Evolutionary conservation across 768 basidiomycete species (phyloP).

Genomic region (Pleurotus giganteus): DNA sequence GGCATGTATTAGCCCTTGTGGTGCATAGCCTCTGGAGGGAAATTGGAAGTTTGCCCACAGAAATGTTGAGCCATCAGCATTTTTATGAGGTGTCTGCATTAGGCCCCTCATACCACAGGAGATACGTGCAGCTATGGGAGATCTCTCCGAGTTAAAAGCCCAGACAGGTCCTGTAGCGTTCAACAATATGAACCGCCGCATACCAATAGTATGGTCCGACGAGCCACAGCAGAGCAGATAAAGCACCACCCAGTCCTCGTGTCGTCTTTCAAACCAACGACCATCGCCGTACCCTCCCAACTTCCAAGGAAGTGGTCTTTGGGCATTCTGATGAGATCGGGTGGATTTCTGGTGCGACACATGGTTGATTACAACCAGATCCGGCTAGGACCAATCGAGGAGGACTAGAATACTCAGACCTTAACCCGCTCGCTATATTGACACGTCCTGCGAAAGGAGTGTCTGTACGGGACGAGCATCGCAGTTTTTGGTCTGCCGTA

Average conservation of each 20-base stretch:
- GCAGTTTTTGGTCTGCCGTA: slow-evolving; percentile 48
- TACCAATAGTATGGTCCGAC: slow-evolving; percentile 10
- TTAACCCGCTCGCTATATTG: slow-evolving; percentile 70
- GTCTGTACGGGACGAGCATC: slow-evolving; percentile 63
- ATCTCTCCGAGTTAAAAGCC: slow-evolving; percentile 3
- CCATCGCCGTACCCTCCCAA: slow-evolving; percentile 32
- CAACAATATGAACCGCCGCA: neutral
- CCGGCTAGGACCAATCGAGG: slow-evolving; percentile 62
- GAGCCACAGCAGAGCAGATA: slow-evolving; percentile 4
- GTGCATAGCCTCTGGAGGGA: no score
- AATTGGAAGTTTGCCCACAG: no score
- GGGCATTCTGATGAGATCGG: slow-evolving; percentile 27
- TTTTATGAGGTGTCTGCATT: no score
- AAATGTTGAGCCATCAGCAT: no score
- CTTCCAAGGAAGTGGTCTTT: slow-evolving; percentile 43
- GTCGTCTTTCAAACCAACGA: slow-evolving; percentile 50
- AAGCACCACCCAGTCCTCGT: slow-evolving; percentile 48
- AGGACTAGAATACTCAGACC: slow-evolving; percentile 75
- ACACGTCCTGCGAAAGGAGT: slow-evolving; percentile 19
- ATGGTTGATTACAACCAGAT: slow-evolving; percentile 54
- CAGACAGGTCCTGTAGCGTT: neutral
- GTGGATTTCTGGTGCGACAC: slow-evolving; percentile 69
- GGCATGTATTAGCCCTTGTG: no score
- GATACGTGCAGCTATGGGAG: neutral
- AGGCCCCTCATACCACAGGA: no score